These are phyloP conservation scores for Murraya paniculata DNA, from an alignment of 345 rosid genomes.

Conservation along the genomic window DNA sequence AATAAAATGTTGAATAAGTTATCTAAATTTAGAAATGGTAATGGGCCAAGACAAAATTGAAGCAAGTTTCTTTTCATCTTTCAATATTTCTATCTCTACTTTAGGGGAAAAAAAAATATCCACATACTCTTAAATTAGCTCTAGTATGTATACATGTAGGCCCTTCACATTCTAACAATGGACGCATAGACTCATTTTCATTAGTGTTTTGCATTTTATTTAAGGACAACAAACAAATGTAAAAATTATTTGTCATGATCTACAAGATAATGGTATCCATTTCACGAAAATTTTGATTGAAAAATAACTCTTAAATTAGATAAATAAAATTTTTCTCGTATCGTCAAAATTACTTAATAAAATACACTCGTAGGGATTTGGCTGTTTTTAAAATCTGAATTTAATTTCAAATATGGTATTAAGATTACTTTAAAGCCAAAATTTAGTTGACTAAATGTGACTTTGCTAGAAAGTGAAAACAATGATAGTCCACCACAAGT, in stretches of 20 bases:
- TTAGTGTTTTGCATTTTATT: no score
- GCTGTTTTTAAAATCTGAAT: not conserved
- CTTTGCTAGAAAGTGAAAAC: conserved; percentile 9
- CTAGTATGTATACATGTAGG: no score
- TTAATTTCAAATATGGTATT: not conserved
- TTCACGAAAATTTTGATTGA: no score
- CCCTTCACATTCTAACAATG: no score
- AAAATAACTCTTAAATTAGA: not conserved
- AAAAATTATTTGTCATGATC: no score
- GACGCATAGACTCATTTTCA: no score
- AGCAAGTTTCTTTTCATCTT: not conserved
- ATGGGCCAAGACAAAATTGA: not conserved
- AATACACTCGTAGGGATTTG: not conserved
- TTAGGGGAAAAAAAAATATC: no score
- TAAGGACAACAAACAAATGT: no score
- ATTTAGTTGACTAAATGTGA: conserved; percentile 15
- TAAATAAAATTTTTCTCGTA: not conserved
- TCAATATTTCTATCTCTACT: not conserved
- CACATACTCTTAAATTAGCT: no score
- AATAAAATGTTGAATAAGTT: not conserved
- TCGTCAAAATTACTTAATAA: not conserved
- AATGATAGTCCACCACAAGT: conserved; percentile 15
- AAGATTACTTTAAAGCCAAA: conserved; percentile 27
- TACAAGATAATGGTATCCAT: no score
- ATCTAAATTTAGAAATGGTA: not conserved